These are phyloP conservation scores for Sporisorium reilianum DNA, from an alignment of 1,284 basidiomycete genomes.

Conservation along the genomic window DNA sequence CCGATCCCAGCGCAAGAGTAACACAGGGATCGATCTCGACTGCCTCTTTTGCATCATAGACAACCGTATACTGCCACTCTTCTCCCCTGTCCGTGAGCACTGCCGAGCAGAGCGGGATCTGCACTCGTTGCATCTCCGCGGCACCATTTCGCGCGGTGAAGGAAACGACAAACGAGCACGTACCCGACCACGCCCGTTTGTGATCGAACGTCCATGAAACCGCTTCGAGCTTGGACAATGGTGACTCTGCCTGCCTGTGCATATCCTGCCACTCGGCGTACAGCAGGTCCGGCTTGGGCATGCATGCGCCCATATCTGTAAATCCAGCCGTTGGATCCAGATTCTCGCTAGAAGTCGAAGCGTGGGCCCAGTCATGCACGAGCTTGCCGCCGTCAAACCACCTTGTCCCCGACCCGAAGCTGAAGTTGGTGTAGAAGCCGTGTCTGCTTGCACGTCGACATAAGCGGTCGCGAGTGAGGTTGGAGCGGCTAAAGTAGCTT, in stretches of 20 bases:
- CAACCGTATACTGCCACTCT: constrained; percentile 18
- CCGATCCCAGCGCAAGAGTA: not conserved
- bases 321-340: constrained; percentile 29
- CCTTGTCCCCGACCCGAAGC: constrained; percentile 46
- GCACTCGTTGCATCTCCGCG: not conserved
- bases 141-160: not conserved
- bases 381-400: constrained; percentile 52
- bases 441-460: constrained; percentile 3
- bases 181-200: constrained; percentile 22
- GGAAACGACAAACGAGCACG: constrained; percentile 12
- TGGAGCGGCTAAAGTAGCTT: constrained; percentile 20
- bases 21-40: not conserved
- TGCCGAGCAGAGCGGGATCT: constrained; percentile 27
- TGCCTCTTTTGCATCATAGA: constrained; percentile 3
- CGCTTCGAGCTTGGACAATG: not conserved
- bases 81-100: not conserved
- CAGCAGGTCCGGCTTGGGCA: constrained; percentile 48
- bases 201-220: constrained; percentile 24
- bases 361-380: constrained; percentile 28
- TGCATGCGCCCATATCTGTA: constrained; percentile 45
- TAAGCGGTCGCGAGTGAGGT: not conserved
- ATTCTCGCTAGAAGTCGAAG: not conserved
- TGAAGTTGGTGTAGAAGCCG: constrained; percentile 56
- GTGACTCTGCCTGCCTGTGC: not conserved
- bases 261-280: constrained; percentile 15